A percentile compares a stretch with the other conserved stretches of the same genome.
These are phyloP conservation scores for Botryotinia globosa DNA, from an alignment of 2,329 filamentous ascomycete species.

Conservation along the genomic window DNA sequence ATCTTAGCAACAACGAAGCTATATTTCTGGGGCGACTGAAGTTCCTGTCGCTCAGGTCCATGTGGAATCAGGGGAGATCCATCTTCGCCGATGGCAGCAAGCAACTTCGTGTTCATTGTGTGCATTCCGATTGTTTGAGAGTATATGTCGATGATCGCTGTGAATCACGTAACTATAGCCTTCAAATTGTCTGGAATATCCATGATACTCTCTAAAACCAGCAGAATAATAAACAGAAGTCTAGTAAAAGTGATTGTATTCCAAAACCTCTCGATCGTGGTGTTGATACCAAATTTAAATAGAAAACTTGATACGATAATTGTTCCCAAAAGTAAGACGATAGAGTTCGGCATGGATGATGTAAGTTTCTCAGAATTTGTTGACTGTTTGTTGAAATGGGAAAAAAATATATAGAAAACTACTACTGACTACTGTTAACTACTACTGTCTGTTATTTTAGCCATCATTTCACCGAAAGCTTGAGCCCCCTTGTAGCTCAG, in stretches of 20 bases:
- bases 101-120: not conserved
- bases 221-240: not conserved
- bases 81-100: not conserved
- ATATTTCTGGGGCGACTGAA: not conserved
- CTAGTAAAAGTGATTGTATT: not conserved
- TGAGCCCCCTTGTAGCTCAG: not conserved
- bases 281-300: not conserved
- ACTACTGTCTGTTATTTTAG: not conserved
- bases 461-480: not conserved
- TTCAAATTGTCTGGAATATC: not conserved
- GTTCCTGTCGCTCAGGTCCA: not conserved
- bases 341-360: not conserved
- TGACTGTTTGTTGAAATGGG: not conserved
- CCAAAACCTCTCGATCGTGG: not conserved
- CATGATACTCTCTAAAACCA: not conserved
- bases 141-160: not conserved
- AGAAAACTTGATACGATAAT: not conserved
- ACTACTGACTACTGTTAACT: not conserved
- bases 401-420: not conserved
- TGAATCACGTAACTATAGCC: rapidly evolving
- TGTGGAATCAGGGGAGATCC: not conserved
- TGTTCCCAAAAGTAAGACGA: not conserved
- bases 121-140: not conserved
- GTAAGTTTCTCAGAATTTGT: not conserved
- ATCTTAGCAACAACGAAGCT: not conserved